These are phyloP conservation scores for Gymnopilus junonius DNA, from an alignment of 768 basidiomycete species.

Conservation along the genomic window DNA sequence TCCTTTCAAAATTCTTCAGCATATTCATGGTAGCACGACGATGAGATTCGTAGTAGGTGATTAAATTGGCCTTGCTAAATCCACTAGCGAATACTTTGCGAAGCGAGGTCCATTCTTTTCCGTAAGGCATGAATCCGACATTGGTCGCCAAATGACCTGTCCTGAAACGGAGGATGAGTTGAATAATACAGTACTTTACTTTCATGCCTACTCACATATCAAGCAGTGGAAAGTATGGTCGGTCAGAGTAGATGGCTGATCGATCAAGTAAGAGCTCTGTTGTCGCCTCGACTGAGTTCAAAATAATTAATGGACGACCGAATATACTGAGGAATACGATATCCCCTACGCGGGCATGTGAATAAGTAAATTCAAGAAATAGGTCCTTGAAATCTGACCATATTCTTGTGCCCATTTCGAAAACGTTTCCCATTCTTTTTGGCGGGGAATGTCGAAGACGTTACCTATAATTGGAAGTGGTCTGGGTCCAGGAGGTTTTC, in stretches of 20 bases:
- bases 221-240: conserved; percentile 2
- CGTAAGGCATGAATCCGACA: conserved; percentile 5
- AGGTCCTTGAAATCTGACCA: background rate
- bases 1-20: background rate
- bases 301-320: conserved; percentile 4
- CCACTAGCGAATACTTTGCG: conserved; percentile 2
- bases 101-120: conserved; percentile 1
- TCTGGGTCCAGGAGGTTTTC: background rate
- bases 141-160: conserved; percentile 1
- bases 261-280: background rate
- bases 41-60: conserved; percentile 5
- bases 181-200: background rate
- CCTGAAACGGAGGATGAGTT: background rate
- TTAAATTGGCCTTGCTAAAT: background rate
- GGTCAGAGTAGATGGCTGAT: conserved; percentile 6
- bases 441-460: background rate
- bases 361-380: background rate
- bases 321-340: conserved; percentile 7
- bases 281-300: conserved; percentile 4
- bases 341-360: background rate
- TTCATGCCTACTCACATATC: background rate
- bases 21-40: conserved; percentile 1
- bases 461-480: conserved; percentile 4
- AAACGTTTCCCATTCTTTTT: conserved; percentile 5
- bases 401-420: conserved; percentile 4